A percentile compares a stretch with the other conserved stretches of the same genome.
These are phyloP conservation scores for Thielaviopsis musarum DNA, from an alignment of 2,329 filamentous ascomycete genomes.

Conservation along the genomic window DNA sequence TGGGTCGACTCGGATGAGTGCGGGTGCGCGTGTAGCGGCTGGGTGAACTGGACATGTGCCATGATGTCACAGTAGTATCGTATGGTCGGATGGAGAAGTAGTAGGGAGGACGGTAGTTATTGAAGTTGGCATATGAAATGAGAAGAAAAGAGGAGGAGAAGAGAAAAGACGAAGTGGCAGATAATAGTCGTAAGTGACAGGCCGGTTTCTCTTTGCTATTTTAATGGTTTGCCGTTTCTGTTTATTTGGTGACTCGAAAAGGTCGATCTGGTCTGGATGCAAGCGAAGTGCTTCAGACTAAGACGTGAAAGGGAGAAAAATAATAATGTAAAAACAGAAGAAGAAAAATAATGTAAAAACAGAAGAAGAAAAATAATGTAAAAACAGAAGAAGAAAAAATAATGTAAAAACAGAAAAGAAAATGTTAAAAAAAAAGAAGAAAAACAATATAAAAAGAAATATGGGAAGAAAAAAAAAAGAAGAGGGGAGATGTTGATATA, in stretches of 20 bases:
- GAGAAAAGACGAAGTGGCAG: background rate
- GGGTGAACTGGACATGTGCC: conserved; percentile 3
- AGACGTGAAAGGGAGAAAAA: background rate
- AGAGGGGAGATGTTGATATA: background rate
- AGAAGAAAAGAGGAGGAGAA: no score
- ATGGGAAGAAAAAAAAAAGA: background rate
- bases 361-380: background rate
- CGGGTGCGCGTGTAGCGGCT: background rate
- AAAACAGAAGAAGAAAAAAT: background rate
- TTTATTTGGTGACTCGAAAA: background rate
- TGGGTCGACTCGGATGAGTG: background rate
- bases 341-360: background rate
- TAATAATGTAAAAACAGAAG: background rate
- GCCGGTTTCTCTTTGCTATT: no score
- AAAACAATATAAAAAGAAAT: background rate
- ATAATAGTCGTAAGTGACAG: background rate
- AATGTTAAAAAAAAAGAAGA: background rate
- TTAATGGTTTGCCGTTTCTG: no score
- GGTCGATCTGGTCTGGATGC: background rate
- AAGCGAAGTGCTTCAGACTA: background rate
- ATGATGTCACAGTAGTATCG: background rate
- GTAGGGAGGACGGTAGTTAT: background rate
- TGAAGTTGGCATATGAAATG: no score
- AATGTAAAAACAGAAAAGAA: background rate
- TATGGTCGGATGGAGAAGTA: background rate